Base-by-base conservation (phyloP, 805 yeast species). In the Myxozyma vanderwaltii region DNA sequence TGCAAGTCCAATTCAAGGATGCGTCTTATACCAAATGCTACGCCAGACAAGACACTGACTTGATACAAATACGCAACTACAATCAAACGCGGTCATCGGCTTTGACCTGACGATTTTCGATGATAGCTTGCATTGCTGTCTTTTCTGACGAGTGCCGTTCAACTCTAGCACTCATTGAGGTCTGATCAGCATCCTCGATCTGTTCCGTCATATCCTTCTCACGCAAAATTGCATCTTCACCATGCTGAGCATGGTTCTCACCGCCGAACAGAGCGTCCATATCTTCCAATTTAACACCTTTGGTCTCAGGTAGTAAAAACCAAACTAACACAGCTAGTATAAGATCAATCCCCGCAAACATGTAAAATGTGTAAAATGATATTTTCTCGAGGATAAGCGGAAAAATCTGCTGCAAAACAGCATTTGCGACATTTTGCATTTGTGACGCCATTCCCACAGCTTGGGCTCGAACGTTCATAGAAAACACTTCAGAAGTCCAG, bases 221-320 rank as follows among this genome's bases (percentile, higher is more conserved):
- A 7, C 40, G 40, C 40, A 40, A 35, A n/a, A 51, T 27, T 17
- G 41, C 15, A 40, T 26, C 40, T 2, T 38, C 55, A 23, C 55
- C 55, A 26, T 26, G 47, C 21, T 51, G 21, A 8, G 55, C 48
- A 29, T 51, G 55, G 21, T 40, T 51, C 29, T 41, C 55, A 2
- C 55, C 55, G 6, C 55, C 62, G 15, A 52, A 89, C 76, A 89
- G 88, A 51, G 83, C 84, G 70, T 89, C 91, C 52, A 89, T 85
- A 67, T 89, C 91, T 74, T 89, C 96, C 70, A 89, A 79, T 68
- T 84, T 82, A 54, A 89, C 76, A 0, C 95, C 95, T 67, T 83
- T 85, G 0, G 96, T 89, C 50, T 67, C 69, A 47, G 63, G 70
- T 61, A 66, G 61, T 59, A 59, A 43, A 50, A 66, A 67, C 72